Evolutionary conservation across 2,329 filamentous ascomycete species (phyloP), one percentile per base, ranked within the genome.

Genomic region (Gyromitra esculenta): DNA sequence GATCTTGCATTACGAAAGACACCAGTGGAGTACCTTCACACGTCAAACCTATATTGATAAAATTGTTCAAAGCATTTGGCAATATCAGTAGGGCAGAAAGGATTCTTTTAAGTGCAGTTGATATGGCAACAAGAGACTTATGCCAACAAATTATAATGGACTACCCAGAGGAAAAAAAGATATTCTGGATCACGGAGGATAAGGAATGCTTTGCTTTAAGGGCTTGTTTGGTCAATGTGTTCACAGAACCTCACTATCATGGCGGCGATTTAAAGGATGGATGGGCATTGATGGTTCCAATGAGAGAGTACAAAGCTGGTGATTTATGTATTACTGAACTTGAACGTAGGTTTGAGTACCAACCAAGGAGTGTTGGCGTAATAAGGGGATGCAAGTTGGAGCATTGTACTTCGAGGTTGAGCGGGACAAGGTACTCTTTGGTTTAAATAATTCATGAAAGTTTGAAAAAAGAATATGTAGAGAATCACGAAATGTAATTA

Each of bases 61-160:
- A 39, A 0, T n/a, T 62, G 5, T 62, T 62, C 13, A 39, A 9
- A 37, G 18, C 57, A n/a, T 25, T 62, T 2, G 35, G 57, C 31
- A 62, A 62, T 62, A 8, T 67, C 39, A 67, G 35, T 2, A 52
- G 39, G 15, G 48, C 64, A 9, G 56, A 54, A 39, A 21, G 25
- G 5, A 43, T 43, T 52, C 50, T 67, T 4, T 35, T 52, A 15
- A 37, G 48, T 18, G 21, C 21, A 0, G 45, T 56, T 8, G 21
- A 67, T 39, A 37, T 35, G 15, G 15, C 25, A 6, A 39, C 5
- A 7, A 67, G 15, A 25, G 37, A n/a, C 21, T n/a, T 54, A 37
- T 67, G 52, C 35, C 13, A 54, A 31, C 48, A 11, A 41, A 39
- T 54, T 7, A 39, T 54, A 0, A 6, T 15, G 3, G 8, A 18